Evolutionary conservation across 805 yeast species (phyloP), one percentile per base, ranked within the genome.

Genomic region (Teunomyces lycoperdinae): DNA sequence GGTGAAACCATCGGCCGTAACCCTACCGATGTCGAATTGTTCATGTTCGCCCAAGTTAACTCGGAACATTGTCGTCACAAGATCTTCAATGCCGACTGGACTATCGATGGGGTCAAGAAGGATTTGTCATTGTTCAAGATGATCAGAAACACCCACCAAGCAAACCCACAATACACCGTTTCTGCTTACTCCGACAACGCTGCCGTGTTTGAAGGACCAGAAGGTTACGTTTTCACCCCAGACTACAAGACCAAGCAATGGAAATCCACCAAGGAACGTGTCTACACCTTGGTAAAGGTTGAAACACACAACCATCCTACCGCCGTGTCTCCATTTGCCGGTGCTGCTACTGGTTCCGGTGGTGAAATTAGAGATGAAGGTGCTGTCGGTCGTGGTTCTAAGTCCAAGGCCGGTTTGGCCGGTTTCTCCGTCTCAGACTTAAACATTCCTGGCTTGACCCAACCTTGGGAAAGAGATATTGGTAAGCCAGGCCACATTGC

Each of bases 341-440:
- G 99, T 68, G 99, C 99, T 29, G 96, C 99, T 38, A 94, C 99
- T 10, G 99, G 99, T 54, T 91, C 98, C 9, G 99, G 99, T 67
- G 99, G 99, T 75, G 99, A 94, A 72, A 94, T 94, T 62, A 88
- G 99, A 78, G 99, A 94, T 70, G 99, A 94, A 74, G 99, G 97
- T 73, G 99, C 99, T 28, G 96, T 94, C 24, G 99, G 99, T 54
- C 83, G 97, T 67, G 99, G 99, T 41, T 92, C 98, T 24, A 89
- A 89, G 68, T 82, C 98, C 39, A 92, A 94, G 71, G 96, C 97
- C 63, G 99, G 99, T 47, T 76, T 94, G 52, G 77, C 96, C 36
- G 99, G 99, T 7, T 94, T 84, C 69, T 80, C 95, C 9, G 97
- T 90, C 17, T 85, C 96, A 34, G 98, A 94, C 69, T 78, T 94